Conservation (phyloP, 1,284 basidiomycete genomes). For the Sporisorium graminicola region DNA sequence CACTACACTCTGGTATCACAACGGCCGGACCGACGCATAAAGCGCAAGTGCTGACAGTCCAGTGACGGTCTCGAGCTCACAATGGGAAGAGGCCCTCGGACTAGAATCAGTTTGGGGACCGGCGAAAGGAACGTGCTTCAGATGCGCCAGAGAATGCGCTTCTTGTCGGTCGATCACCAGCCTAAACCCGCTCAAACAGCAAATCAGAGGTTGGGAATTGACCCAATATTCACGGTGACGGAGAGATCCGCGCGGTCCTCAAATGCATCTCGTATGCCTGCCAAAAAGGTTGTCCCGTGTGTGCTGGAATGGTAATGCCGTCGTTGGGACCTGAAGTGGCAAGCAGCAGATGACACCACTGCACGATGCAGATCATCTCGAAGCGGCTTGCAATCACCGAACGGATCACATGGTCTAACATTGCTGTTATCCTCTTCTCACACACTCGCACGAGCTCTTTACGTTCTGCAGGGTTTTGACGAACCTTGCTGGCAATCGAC, state of each 20-base stretch:
- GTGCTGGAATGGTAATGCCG: too few species aligned
- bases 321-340: too few species aligned
- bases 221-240: not conserved
- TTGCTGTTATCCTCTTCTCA: not conserved
- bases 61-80: not conserved
- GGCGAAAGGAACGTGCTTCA: not conserved
- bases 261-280: too few species aligned
- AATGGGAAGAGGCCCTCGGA: not conserved
- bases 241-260: not conserved
- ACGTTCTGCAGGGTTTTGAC: not conserved
- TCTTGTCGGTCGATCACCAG: not conserved
- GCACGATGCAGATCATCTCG: not conserved
- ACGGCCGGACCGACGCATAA: not conserved
- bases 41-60: not conserved
- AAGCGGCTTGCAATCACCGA: too few species aligned
- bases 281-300: too few species aligned
- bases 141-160: not conserved
- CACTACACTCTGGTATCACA: not conserved
- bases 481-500: not conserved
- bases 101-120: not conserved
- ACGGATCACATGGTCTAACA: conserved; percentile 1
- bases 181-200: too few species aligned
- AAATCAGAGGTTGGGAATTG: not conserved
- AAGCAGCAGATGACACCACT: not conserved
- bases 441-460: not conserved